phyloP scores from a whole-genome alignment of 108 stramenopile species.

The Nitzschia palea region DNA sequence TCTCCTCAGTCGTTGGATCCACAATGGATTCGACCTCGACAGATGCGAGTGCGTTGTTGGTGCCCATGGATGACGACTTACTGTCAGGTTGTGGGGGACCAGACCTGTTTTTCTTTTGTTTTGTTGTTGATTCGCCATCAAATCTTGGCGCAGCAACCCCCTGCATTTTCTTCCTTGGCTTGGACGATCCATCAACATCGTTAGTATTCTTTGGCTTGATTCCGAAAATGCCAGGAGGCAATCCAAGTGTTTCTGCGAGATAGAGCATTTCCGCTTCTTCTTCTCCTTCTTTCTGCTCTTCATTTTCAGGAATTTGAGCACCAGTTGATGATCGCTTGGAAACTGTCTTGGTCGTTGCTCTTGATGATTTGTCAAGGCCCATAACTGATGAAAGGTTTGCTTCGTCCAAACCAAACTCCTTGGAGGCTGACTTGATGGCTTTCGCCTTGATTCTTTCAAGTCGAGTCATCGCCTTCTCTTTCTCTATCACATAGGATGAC shows the following conservation, averaged over 20 bases:
- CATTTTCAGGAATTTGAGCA: background rate
- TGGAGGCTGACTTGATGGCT: background rate
- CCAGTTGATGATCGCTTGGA: too few species aligned
- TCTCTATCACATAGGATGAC: background rate
- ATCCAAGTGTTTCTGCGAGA: background rate
- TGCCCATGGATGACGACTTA: too few species aligned
- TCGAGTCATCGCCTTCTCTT: background rate
- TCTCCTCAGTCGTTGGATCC: too few species aligned
- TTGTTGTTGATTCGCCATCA: too few species aligned
- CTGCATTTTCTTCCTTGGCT: too few species aligned
- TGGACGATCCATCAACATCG: too few species aligned
- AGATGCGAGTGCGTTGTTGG: too few species aligned
- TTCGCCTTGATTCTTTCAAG: conserved; percentile 1
- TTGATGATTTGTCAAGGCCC: background rate
- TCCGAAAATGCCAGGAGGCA: background rate
- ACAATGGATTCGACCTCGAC: too few species aligned
- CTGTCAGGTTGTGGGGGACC: too few species aligned
- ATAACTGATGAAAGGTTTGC: background rate
- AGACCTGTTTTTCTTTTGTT: too few species aligned
- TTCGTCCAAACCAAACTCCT: background rate
- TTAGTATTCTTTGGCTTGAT: background rate
- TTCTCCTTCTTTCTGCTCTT: background rate
- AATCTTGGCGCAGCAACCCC: too few species aligned
- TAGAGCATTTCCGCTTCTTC: background rate
- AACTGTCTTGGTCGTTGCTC: too few species aligned